Conservation (phyloP, 495 filamentous ascomycete genomes). For the Glonium stellatum region DNA sequence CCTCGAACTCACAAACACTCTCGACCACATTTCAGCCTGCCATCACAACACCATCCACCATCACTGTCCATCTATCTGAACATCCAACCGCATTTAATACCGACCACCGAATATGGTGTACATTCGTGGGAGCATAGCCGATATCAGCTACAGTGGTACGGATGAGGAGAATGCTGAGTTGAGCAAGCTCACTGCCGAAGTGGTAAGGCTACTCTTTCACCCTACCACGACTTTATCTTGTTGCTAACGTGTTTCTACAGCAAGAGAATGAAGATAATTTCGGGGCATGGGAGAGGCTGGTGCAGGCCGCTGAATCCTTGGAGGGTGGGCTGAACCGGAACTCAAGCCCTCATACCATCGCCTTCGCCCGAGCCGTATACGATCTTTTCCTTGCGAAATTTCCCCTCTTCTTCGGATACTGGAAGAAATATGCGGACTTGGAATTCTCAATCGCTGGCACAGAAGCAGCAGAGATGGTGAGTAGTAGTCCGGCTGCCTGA, state of each 20-base stretch:
- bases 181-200: constrained; percentile 65
- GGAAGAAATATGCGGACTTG: constrained; percentile 98
- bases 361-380: constrained; percentile 73
- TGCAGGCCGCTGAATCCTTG: constrained; percentile 70
- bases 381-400: constrained; percentile 94
- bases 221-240: neutral
- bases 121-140: constrained; percentile 25
- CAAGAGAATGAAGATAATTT: constrained; percentile 64
- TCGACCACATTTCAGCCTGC: neutral
- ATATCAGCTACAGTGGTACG: constrained; percentile 59
- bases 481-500: constrained; percentile 12
- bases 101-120: neutral
- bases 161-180: constrained; percentile 85
- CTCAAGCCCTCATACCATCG: constrained; percentile 88
- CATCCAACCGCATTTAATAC: neutral
- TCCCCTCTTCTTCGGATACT: constrained; percentile 93
- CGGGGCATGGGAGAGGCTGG: constrained; percentile 90
- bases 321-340: constrained; percentile 95
- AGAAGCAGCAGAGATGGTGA: constrained; percentile 95
- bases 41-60: neutral
- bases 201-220: constrained; percentile 53
- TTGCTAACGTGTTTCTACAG: constrained; percentile 7
- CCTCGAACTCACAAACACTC: neutral
- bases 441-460: constrained; percentile 96
- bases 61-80: neutral